Evolutionary conservation across 164 flowering plant species (phyloP).

Genomic region (Platanus orientalis): DNA sequence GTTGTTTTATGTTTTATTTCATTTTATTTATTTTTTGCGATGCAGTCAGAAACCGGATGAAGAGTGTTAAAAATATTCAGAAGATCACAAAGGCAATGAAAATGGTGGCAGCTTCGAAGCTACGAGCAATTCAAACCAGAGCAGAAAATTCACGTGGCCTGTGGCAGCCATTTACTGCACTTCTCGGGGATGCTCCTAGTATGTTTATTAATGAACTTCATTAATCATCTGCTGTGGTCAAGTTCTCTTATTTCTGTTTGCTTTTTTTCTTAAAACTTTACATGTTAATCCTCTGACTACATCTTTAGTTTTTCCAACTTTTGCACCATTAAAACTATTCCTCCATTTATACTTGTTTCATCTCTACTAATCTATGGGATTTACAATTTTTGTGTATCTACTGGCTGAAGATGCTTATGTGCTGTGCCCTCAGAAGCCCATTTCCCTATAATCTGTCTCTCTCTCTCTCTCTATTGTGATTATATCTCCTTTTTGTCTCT

Average conservation of each 20-base stretch:
- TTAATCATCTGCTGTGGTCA: background rate
- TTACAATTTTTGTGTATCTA: background rate
- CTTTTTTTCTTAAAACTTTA: background rate
- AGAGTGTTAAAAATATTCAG: conserved; percentile 94
- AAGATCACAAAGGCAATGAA: conserved; percentile 99
- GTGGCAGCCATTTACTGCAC: conserved; percentile 98
- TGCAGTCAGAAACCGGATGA: conserved; percentile 94
- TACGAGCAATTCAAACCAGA: conserved; percentile 73
- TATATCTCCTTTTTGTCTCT: too few species aligned
- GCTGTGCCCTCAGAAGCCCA: background rate
- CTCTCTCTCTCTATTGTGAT: too few species aligned
- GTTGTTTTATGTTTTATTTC: background rate
- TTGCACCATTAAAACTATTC: too few species aligned
- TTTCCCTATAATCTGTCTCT: too few species aligned
- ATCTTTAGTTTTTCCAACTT: background rate
- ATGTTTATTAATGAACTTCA: conserved; percentile 20
- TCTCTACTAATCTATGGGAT: too few species aligned
- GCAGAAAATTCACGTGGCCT: conserved; percentile 98
- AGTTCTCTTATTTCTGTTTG: background rate
- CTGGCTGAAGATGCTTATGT: background rate
- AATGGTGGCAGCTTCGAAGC: conserved; percentile 99
- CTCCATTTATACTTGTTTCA: background rate
- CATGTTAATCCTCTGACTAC: background rate
- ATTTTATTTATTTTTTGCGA: background rate
- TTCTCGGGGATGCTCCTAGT: conserved; percentile 93